Evolutionary conservation across 345 rosid species (phyloP).

Genomic region (Brassica cretica): DNA sequence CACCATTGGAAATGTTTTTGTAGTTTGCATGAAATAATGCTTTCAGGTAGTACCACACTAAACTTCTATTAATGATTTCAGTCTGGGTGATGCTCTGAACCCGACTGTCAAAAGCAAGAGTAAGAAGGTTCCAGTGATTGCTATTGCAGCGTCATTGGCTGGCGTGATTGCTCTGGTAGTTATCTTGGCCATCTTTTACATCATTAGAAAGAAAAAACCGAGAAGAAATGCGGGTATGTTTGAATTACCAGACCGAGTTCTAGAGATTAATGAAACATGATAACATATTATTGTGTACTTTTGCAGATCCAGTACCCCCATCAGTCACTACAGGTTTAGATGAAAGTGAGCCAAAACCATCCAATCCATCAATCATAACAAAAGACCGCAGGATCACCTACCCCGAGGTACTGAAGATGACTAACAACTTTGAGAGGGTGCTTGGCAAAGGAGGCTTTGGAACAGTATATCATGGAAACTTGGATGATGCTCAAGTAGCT

Average conservation of each 20-base stretch:
- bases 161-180: constrained; percentile 1
- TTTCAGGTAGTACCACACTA: background rate
- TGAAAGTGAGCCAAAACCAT: too few species aligned
- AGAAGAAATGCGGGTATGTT: background rate
- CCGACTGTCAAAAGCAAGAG: background rate
- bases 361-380: too few species aligned
- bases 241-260: background rate
- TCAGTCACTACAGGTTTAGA: background rate
- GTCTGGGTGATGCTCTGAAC: background rate
- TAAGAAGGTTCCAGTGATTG: constrained; percentile 1
- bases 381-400: too few species aligned
- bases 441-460: too few species aligned
- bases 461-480: too few species aligned
- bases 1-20: too few species aligned
- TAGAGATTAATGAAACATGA: background rate
- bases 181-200: constrained; percentile 19
- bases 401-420: too few species aligned
- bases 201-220: constrained; percentile 4
- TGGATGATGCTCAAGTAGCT: too few species aligned
- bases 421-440: too few species aligned
- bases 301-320: background rate
- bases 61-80: background rate
- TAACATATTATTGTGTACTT: background rate
- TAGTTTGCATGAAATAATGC: too few species aligned
- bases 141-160: constrained; percentile 21